Evolutionary conservation across 176 grass and related monocot genomes (phyloP).

Genomic region (Lolium multiflorum): DNA sequence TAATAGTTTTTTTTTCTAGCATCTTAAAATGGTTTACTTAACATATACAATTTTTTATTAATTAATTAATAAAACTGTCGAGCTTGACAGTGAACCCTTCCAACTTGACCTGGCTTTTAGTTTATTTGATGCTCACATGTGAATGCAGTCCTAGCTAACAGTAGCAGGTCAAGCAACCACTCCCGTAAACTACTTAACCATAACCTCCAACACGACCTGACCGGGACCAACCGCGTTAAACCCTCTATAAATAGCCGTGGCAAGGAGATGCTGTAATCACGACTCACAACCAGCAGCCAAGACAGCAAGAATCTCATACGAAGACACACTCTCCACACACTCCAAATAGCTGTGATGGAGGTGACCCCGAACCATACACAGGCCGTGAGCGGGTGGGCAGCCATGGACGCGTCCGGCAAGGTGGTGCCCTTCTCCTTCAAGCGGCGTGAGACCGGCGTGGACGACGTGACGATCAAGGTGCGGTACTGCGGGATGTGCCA

Average conservation of each 20-base stretch:
- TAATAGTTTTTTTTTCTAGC: background rate
- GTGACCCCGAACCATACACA: constrained; percentile 70
- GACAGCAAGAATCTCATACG: background rate
- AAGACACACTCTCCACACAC: background rate
- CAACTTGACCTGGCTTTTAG: background rate
- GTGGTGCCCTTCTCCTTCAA: constrained; percentile 69
- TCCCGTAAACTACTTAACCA: background rate
- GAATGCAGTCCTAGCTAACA: background rate
- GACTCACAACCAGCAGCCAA: background rate
- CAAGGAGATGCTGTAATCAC: background rate
- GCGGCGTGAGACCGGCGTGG: constrained; percentile 70
- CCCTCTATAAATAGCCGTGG: background rate
- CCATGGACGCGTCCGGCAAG: constrained; percentile 62
- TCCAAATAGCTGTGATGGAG: constrained; percentile 41
- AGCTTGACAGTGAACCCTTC: background rate
- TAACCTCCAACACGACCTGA: background rate
- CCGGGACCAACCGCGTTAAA: background rate
- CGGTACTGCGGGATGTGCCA: constrained; percentile 92
- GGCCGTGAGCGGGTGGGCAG: constrained; percentile 74
- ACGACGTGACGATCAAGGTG: constrained; percentile 86
- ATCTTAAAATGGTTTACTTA: background rate
- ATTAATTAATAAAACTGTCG: background rate
- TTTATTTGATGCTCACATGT: background rate
- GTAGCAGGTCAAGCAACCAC: background rate
- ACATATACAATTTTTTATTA: background rate